Conservation (phyloP, 129 eudicot genomes). For the Glebionis coronaria region DNA sequence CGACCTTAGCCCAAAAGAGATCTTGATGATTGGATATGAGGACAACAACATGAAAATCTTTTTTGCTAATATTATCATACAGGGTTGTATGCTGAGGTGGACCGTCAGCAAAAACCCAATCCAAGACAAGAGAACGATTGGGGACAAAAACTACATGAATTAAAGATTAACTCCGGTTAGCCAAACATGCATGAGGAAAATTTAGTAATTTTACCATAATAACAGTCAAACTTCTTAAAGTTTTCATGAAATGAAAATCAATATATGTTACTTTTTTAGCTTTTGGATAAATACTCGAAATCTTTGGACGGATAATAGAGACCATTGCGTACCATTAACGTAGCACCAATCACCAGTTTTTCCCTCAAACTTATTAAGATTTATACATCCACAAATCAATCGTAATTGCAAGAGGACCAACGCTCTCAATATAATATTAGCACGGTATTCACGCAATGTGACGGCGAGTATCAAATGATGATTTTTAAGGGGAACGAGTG, state of each 20-base stretch:
- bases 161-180: conserved; percentile 23
- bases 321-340: conserved; percentile 59
- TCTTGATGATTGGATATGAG: conserved; percentile 55
- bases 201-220: too few species aligned
- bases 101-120: conserved; percentile 98
- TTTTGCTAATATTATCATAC: conserved; percentile 73
- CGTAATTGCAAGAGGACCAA: conserved; percentile 73
- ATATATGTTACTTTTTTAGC: background rate
- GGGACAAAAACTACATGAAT: conserved; percentile 72
- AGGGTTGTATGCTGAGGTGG: conserved; percentile 73
- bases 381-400: conserved; percentile 74
- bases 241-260: background rate
- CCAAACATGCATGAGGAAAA: conserved; percentile 5
- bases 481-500: too few species aligned
- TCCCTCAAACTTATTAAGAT: conserved; percentile 52
- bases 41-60: conserved; percentile 87
- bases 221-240: background rate
- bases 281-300: background rate
- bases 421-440: conserved; percentile 65
- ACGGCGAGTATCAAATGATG: too few species aligned
- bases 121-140: conserved; percentile 78
- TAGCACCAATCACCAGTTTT: conserved; percentile 88
- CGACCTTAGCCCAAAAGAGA: conserved; percentile 75
- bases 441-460: too few species aligned
- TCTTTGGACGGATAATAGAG: conserved; percentile 5